Percentiles rank a stretch among this genome's conserved stretches.
Evolutionary conservation across 2,329 filamentous ascomycete genomes (phyloP).

Genomic region (Botrytis fragariae): DNA sequence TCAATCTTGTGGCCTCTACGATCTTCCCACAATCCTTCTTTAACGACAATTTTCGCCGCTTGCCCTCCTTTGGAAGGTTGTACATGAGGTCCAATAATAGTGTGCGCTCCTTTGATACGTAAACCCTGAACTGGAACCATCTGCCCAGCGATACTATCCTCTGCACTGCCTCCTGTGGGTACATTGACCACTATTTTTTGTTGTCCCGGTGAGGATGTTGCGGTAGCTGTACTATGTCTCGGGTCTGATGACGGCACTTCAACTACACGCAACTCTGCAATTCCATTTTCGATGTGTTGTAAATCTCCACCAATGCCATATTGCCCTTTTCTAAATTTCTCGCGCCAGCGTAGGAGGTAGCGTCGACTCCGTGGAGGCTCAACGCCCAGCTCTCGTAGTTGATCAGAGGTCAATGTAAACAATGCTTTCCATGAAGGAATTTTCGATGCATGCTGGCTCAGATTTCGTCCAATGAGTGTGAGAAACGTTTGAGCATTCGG

Average conservation of each 20-base stretch:
- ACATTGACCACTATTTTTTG: constrained; percentile 58
- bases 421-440: constrained; percentile 88
- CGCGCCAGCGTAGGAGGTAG: constrained; percentile 85
- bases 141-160: constrained; percentile 38
- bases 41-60: constrained; percentile 65
- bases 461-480: constrained; percentile 82
- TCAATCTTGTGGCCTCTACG: constrained; percentile 87
- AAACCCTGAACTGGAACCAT: constrained; percentile 61
- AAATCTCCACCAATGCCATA: constrained; percentile 84
- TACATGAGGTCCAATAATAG: constrained; percentile 73
- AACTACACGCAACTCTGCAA: constrained; percentile 51
- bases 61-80: constrained; percentile 63
- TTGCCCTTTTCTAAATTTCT: constrained; percentile 74
- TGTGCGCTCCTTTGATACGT: constrained; percentile 63
- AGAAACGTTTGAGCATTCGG: constrained; percentile 85
- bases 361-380: constrained; percentile 79
- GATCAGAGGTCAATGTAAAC: constrained; percentile 73
- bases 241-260: constrained; percentile 37
- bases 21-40: constrained; percentile 92
- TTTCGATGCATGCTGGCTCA: constrained; percentile 79
- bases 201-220: constrained; percentile 53
- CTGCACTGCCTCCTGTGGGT: constrained; percentile 44
- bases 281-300: constrained; percentile 61
- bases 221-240: constrained; percentile 43
- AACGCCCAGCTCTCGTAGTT: constrained; percentile 80